Percentiles rank a stretch among this genome's conserved stretches.
Conservation (phyloP, 2,329 filamentous ascomycete genomes). For the Clonostachys byssicola region DNA sequence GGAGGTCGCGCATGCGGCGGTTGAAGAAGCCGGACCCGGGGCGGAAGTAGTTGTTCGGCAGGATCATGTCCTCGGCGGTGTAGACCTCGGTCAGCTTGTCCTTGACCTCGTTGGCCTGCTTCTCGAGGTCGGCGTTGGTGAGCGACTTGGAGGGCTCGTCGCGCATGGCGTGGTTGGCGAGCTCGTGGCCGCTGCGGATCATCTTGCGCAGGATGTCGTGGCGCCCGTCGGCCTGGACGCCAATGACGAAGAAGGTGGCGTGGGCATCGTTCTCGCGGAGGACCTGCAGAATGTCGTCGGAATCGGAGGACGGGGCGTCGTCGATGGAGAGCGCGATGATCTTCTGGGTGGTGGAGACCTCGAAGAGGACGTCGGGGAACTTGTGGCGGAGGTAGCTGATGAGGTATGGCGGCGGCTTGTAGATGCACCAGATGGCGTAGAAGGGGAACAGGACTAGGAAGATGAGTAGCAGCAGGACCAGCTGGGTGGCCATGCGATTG, state of each 20-base stretch:
- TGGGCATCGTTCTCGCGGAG: constrained; percentile 62
- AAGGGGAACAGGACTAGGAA: constrained; percentile 29
- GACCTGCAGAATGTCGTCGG: constrained; percentile 63
- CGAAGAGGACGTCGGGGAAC: constrained; percentile 79
- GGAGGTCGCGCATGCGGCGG: constrained; percentile 57
- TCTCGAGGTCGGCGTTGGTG: constrained; percentile 49
- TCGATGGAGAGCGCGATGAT: constrained; percentile 82
- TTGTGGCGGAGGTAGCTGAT: constrained; percentile 66
- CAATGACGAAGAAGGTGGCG: constrained; percentile 89
- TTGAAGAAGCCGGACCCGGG: constrained; percentile 85
- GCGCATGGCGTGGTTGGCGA: constrained; percentile 86
- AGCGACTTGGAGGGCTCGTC: constrained; percentile 72
- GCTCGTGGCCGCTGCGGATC: constrained; percentile 61
- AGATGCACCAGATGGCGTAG: constrained; percentile 62
- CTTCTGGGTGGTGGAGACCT: constrained; percentile 53
- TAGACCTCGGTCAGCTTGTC: constrained; percentile 55
- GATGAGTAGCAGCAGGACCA: constrained; percentile 30
- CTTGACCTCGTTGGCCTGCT: constrained; percentile 64
- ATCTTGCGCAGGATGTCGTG: constrained; percentile 52
- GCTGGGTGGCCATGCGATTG: constrained; percentile 52
- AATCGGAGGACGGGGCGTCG: constrained; percentile 75
- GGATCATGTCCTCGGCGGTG: constrained; percentile 29
- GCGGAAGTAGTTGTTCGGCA: constrained; percentile 66
- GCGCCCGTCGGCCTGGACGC: constrained; percentile 61
- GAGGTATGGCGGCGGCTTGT: constrained; percentile 73